A percentile compares a stretch with the other conserved stretches of the same genome.
Conservation (phyloP, 768 basidiomycete species). For the Suillus lakei region DNA sequence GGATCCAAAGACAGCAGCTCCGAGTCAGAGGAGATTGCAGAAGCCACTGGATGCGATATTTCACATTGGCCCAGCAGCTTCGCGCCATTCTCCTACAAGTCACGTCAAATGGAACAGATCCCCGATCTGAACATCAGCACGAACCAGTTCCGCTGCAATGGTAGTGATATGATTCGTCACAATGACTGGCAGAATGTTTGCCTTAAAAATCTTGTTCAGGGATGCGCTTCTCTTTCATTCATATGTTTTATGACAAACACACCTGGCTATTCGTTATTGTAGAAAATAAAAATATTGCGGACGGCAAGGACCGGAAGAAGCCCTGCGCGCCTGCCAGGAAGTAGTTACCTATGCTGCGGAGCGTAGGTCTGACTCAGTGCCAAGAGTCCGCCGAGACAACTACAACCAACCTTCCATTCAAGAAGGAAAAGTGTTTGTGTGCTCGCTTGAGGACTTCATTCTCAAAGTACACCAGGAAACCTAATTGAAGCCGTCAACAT, state of each 20-base stretch:
- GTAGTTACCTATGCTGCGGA: slow-evolving; percentile 81
- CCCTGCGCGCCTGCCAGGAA: slow-evolving; percentile 87
- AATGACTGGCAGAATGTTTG: slow-evolving; percentile 87
- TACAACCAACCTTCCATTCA: slow-evolving; percentile 74
- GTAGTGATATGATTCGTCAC: slow-evolving; percentile 96
- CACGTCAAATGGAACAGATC: slow-evolving; percentile 10
- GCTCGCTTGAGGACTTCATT: slow-evolving; percentile 85
- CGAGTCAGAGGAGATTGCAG: slow-evolving; percentile 30
- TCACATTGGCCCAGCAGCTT: slow-evolving; percentile 91
- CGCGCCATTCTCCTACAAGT: slow-evolving; percentile 67
- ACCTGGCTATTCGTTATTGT: slow-evolving; percentile 84
- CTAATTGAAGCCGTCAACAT: slow-evolving; percentile 40
- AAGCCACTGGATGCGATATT: slow-evolving; percentile 82
- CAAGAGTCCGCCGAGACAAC: not conserved
- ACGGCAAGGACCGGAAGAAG: slow-evolving; percentile 91
- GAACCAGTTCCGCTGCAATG: slow-evolving; percentile 85
- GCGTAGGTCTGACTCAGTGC: slow-evolving; percentile 1
- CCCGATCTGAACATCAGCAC: slow-evolving; percentile 18
- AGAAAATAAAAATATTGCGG: slow-evolving; percentile 92
- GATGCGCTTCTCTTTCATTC: slow-evolving; percentile 1
- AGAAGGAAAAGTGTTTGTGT: slow-evolving; percentile 93
- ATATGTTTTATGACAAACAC: slow-evolving; percentile 21
- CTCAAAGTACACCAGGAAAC: slow-evolving; percentile 93
- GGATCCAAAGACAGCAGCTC: slow-evolving; percentile 40
- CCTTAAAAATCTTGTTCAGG: slow-evolving; percentile 41